A percentile compares a stretch with the other conserved stretches of the same genome.
phyloP scores from a whole-genome alignment of 495 filamentous ascomycete species.

The Astrothelium subdiscretum region DNA sequence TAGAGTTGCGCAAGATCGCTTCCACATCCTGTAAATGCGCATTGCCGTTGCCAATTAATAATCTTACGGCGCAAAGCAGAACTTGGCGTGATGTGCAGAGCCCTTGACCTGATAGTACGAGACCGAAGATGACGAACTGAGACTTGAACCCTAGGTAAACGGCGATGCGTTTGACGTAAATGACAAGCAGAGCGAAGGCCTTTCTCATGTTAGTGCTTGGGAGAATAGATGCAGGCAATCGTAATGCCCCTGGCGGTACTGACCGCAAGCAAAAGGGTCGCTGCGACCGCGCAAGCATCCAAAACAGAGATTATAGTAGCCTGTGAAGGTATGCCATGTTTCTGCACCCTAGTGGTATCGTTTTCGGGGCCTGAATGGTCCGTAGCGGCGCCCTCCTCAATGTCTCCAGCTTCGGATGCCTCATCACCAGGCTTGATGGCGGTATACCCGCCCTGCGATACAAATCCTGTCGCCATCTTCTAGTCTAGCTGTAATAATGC shows the following conservation, averaged over 20 bases:
- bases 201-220: neutral
- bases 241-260: neutral
- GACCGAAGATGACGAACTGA: neutral
- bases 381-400: neutral
- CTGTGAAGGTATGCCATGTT: neutral
- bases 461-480: neutral
- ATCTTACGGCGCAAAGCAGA: neutral
- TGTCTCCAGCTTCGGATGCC: neutral
- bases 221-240: neutral
- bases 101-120: neutral
- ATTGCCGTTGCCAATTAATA: neutral
- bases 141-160: neutral
- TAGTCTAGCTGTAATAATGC: neutral
- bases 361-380: neutral
- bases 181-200: neutral
- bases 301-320: neutral
- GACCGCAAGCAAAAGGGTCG: neutral
- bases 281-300: neutral
- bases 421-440: neutral
- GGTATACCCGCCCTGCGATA: neutral
- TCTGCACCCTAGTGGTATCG: neutral
- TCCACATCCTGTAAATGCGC: neutral
- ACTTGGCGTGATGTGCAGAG: neutral
- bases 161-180: neutral
- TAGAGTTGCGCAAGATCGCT: neutral